Evolutionary conservation across 805 yeast species (phyloP).

Genomic region (Wickerhamomyces queroliae): DNA sequence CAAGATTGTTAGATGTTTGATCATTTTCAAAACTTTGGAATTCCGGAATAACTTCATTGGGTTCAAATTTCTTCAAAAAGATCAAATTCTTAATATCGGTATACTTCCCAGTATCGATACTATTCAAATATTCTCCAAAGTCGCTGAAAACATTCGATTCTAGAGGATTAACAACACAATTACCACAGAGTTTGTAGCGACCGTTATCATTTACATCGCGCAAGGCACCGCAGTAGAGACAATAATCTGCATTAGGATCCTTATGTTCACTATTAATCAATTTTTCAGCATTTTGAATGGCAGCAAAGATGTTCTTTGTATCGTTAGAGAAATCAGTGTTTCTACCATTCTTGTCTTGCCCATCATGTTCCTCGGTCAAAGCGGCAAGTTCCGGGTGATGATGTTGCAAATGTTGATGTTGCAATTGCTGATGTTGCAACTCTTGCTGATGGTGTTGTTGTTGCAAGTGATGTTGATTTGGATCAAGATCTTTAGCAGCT

Average conservation of each 20-base stretch:
- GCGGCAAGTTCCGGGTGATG: conserved; percentile 1
- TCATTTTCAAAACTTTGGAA: conserved; percentile 5
- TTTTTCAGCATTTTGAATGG: conserved; percentile 10
- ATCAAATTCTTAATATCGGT: conserved; percentile 16
- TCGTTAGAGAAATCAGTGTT: conserved; percentile 3
- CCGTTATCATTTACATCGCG: conserved; percentile 21
- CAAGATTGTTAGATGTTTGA: conserved; percentile 11
- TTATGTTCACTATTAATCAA: background rate
- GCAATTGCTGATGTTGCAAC: background rate
- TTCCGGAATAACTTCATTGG: conserved; percentile 11
- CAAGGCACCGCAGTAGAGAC: conserved; percentile 20
- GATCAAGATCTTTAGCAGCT: background rate
- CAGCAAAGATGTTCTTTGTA: conserved; percentile 11
- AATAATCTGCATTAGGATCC: conserved; percentile 8
- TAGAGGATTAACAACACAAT: conserved; percentile 21
- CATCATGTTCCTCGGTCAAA: conserved; percentile 1
- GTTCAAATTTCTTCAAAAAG: conserved; percentile 13
- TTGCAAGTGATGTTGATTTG: background rate
- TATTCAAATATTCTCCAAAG: conserved; percentile 12
- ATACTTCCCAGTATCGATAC: conserved; percentile 11
- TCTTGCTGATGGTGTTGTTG: background rate
- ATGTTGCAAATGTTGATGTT: conserved; percentile 2
- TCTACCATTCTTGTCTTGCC: background rate
- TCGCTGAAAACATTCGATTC: conserved; percentile 19
- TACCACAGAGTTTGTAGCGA: conserved; percentile 20